A percentile compares a stretch with the other conserved stretches of the same genome.
Evolutionary conservation across 2,329 filamentous ascomycete genomes (phyloP).

Genomic region (Botrytis porri): DNA sequence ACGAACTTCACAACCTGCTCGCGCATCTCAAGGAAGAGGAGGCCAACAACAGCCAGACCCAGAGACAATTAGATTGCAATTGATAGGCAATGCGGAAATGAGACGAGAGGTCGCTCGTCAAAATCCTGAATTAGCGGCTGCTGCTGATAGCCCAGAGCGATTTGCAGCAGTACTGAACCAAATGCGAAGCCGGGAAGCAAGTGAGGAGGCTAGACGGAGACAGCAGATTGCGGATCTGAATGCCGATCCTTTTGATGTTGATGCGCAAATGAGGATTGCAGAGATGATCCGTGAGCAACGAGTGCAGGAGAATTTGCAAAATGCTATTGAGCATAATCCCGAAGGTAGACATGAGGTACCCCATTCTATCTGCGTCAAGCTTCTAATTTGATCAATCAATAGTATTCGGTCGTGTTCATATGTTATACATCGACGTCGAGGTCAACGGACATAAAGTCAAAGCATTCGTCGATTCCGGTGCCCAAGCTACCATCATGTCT

Average conservation of each 20-base stretch:
- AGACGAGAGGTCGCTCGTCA: conserved; percentile 68
- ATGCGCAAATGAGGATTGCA: conserved; percentile 87
- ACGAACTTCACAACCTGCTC: conserved; percentile 33
- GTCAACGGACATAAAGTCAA: conserved; percentile 92
- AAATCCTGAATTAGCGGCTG: conserved; percentile 73
- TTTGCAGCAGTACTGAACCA: conserved; percentile 72
- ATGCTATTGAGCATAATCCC: conserved; percentile 94
- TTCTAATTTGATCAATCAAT: conserved; percentile 23
- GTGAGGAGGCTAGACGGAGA: conserved; percentile 72
- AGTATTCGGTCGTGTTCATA: conserved; percentile 94
- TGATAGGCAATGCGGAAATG: conserved; percentile 74
- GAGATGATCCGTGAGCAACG: conserved; percentile 95
- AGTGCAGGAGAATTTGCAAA: conserved; percentile 93
- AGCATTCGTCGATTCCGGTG: conserved; percentile 94
- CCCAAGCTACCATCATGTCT: conserved; percentile 98
- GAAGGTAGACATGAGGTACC: conserved; percentile 64
- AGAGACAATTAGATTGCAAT: conserved; percentile 77
- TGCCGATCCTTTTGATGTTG: conserved; percentile 89
- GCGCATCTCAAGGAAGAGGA: conserved; percentile 38
- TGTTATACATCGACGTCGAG: conserved; percentile 94
- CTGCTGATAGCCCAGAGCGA: conserved; percentile 69
- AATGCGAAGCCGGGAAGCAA: conserved; percentile 66
- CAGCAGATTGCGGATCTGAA: conserved; percentile 83
- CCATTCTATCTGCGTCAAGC: background rate
- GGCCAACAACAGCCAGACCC: conserved; percentile 55